Base-by-base conservation (phyloP, 495 filamentous ascomycete species). In the Aspergillus avenaceus region DNA sequence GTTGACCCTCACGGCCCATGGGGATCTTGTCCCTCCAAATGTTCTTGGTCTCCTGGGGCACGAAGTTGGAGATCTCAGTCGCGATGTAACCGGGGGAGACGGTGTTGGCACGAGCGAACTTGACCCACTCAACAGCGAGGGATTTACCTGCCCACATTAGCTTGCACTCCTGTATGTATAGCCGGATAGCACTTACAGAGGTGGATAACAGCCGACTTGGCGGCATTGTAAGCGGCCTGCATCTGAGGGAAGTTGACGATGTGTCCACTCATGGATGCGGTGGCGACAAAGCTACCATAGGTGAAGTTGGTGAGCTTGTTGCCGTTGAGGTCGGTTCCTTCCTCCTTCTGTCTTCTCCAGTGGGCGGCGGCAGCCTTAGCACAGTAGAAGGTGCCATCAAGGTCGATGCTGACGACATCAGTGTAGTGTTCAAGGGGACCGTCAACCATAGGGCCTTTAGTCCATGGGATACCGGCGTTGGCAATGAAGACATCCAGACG, bases 241-340 rank as follows among this genome's bases (percentile, higher is more conserved):
- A 90, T 61, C 70, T 96, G 90, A 13, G 91, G 91, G 47, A 91
- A 81, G 60, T 96, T 96, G 59, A 84, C 87, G 56, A 96, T 88
- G 65, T 92, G 88, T 3, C 86, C 88, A 64, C 81, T 86, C 81
- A 92, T 92, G 56, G 82, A 86, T 3, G 88, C 80, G 5, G 88
- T 93, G 19, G 84, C 80, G 61, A 92, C 79, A 63, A 91, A 90
- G 66, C 82, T 86, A 9, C 88, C 88, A 14, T 77, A 72, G 18
- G 69, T 79, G 55, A 81, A 91, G 54, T 81, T 80, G 51, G 83
- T 73, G 24, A 91, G 72, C 65, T 77, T 78, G 56, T 83, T 74
- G 51, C 88, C 87, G 61, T 84, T 78, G 42, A 82, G 52, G 31
- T 83, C 80, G 1, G 81, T 85, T 13, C 83, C 81, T 55, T 88